Evolutionary conservation across 495 filamentous ascomycete genomes (phyloP).

Genomic region (Tuber aestivum): DNA sequence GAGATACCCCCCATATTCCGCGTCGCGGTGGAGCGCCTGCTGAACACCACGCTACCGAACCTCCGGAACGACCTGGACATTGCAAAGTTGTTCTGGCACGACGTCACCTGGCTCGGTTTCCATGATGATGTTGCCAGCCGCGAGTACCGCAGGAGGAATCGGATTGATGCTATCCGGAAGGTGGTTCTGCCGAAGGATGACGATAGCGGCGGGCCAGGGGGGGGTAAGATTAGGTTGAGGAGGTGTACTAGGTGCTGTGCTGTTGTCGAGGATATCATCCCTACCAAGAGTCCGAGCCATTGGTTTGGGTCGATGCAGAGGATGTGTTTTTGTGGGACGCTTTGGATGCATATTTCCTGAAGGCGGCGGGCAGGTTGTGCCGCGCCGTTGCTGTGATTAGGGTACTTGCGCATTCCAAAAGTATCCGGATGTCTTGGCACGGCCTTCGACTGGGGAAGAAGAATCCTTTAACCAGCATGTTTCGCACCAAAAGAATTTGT

Average conservation of each 20-base stretch:
- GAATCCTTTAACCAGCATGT: too few species aligned
- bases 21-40: conserved; percentile 31
- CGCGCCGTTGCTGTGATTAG: neutral
- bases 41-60: conserved; percentile 31
- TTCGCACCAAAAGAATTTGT: too few species aligned
- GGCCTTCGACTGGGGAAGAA: too few species aligned
- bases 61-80: conserved; percentile 42
- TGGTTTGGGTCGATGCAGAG: conserved; percentile 43
- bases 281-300: conserved; percentile 30
- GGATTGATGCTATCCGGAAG: conserved; percentile 43
- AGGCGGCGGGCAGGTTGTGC: neutral
- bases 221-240: conserved; percentile 33
- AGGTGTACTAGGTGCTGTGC: conserved; percentile 44
- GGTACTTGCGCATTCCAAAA: too few species aligned
- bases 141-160: conserved; percentile 28
- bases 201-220: conserved; percentile 9
- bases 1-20: conserved; percentile 41
- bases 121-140: conserved; percentile 40
- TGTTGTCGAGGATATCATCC: conserved; percentile 42
- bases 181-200: conserved; percentile 33
- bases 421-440: too few species aligned
- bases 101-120: conserved; percentile 43
- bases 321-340: conserved; percentile 45
- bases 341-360: conserved; percentile 43
- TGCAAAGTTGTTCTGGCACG: conserved; percentile 43